Evolutionary conservation across 2,329 filamentous ascomycete genomes (phyloP).

Genomic region (Fusarium annulatum): DNA sequence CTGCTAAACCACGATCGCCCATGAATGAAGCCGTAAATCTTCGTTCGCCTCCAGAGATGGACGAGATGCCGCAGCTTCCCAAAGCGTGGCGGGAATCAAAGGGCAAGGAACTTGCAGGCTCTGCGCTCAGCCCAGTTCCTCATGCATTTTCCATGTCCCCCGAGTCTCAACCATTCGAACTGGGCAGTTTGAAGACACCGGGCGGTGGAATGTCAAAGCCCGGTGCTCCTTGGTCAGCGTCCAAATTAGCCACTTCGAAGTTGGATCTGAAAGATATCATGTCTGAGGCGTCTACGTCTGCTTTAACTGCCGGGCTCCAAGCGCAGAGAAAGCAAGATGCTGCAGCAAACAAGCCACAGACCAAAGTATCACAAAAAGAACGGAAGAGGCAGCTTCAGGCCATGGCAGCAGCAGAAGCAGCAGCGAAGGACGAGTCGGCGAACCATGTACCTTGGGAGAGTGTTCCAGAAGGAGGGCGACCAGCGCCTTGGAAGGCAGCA

Average conservation of each 20-base stretch:
- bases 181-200: slow-evolving; percentile 1
- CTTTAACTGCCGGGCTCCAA: slow-evolving; percentile 64
- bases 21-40: slow-evolving; percentile 28
- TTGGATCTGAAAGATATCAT: slow-evolving; percentile 83
- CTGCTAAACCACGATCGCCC: slow-evolving; percentile 47
- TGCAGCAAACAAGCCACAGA: slow-evolving; percentile 52
- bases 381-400: slow-evolving; percentile 84
- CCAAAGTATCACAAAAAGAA: slow-evolving; percentile 90
- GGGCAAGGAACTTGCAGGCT: slow-evolving; percentile 38
- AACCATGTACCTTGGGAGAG: slow-evolving; percentile 59
- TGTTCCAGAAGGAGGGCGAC: slow-evolving; percentile 48
- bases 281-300: slow-evolving; percentile 66
- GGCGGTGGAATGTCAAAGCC: slow-evolving; percentile 22
- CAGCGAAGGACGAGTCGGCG: slow-evolving; percentile 48
- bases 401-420: slow-evolving; percentile 61
- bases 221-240: slow-evolving; percentile 61
- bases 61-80: slow-evolving; percentile 46
- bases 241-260: slow-evolving; percentile 68
- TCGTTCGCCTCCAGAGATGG: slow-evolving; percentile 42
- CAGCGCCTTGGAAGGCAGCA: slow-evolving; percentile 75
- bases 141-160: slow-evolving; percentile 39
- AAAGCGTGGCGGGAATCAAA: slow-evolving; percentile 48
- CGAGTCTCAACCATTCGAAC: slow-evolving; percentile 14
- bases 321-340: slow-evolving; percentile 60
- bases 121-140: slow-evolving; percentile 15